These are phyloP conservation scores for Chrysopogon serrulatus DNA, from an alignment of 176 grass and related monocot genomes.

Conservation along the genomic window DNA sequence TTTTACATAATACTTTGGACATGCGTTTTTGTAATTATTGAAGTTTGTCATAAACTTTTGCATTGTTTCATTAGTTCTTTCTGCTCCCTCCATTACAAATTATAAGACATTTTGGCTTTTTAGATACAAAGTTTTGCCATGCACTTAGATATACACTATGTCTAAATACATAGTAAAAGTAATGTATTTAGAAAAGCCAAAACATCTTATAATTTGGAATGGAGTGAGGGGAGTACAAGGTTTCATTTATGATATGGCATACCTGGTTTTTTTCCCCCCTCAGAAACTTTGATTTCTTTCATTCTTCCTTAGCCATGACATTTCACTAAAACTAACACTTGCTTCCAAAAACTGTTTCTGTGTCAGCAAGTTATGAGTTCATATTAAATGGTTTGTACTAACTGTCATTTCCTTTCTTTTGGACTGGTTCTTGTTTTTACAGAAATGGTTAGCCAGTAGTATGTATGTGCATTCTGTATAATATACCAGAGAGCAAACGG, in stretches of 20 bases:
- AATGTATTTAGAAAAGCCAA: no score
- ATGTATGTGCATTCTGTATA: neutral
- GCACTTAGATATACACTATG: no score
- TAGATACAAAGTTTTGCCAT: no score
- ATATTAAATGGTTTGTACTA: neutral
- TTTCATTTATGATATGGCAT: neutral
- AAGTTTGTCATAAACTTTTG: neutral
- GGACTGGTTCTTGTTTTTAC: constrained; percentile 4
- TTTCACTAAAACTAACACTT: neutral
- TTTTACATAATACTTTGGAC: neutral
- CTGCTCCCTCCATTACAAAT: no score
- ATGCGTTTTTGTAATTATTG: neutral
- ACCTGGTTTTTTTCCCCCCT: neutral
- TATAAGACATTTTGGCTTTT: no score
- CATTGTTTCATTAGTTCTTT: neutral
- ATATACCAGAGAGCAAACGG: neutral
- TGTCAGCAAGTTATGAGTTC: neutral
- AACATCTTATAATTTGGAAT: no score
- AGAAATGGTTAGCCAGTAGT: constrained; percentile 23
- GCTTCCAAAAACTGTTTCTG: neutral
- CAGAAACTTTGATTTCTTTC: neutral
- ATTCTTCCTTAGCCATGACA: neutral
- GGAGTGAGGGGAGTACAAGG: neutral
- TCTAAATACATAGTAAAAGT: no score
- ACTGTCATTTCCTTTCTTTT: neutral